These are phyloP conservation scores for Pseudogymnoascus sp. DNA, from an alignment of 2,329 filamentous ascomycete species.

Conservation along the genomic window DNA sequence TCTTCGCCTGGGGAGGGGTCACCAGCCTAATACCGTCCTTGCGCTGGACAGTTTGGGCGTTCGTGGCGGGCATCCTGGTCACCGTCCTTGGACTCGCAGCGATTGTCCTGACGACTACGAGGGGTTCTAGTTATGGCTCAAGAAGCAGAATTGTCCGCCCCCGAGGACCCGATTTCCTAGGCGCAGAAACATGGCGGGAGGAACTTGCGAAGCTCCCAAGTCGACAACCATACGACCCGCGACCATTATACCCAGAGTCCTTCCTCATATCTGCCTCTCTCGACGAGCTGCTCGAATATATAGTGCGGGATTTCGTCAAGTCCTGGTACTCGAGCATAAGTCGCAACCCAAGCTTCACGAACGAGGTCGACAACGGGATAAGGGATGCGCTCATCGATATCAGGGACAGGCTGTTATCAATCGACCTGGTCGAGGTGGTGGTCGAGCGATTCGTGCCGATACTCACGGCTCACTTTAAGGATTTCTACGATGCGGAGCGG, in stretches of 20 bases:
- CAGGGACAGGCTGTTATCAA: conserved; percentile 61
- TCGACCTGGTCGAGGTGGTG: conserved; percentile 77
- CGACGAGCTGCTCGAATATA: conserved; percentile 68
- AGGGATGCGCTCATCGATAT: conserved; percentile 65
- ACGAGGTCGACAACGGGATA: conserved; percentile 78
- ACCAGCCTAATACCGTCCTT: conserved; percentile 76
- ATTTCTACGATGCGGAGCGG: conserved; percentile 86
- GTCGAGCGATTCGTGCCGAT: conserved; percentile 81
- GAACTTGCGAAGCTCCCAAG: conserved; percentile 61
- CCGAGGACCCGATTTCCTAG: conserved; percentile 52
- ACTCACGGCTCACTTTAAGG: conserved; percentile 77
- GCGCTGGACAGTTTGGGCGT: conserved; percentile 79
- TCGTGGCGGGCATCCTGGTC: conserved; percentile 61
- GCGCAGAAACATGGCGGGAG: conserved; percentile 56
- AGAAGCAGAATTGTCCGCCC: conserved; percentile 36
- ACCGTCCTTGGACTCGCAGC: conserved; percentile 47
- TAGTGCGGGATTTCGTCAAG: conserved; percentile 76
- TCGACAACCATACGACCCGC: conserved; percentile 59
- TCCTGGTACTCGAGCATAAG: conserved; percentile 89
- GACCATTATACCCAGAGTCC: conserved; percentile 68
- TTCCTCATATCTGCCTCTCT: conserved; percentile 71
- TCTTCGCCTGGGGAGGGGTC: conserved; percentile 82
- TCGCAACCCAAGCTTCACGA: conserved; percentile 67
- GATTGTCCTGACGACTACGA: conserved; percentile 56
- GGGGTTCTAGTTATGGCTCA: conserved; percentile 38